Evolutionary conservation across 148 eudicot species (phyloP).

Genomic region (Silene conica): DNA sequence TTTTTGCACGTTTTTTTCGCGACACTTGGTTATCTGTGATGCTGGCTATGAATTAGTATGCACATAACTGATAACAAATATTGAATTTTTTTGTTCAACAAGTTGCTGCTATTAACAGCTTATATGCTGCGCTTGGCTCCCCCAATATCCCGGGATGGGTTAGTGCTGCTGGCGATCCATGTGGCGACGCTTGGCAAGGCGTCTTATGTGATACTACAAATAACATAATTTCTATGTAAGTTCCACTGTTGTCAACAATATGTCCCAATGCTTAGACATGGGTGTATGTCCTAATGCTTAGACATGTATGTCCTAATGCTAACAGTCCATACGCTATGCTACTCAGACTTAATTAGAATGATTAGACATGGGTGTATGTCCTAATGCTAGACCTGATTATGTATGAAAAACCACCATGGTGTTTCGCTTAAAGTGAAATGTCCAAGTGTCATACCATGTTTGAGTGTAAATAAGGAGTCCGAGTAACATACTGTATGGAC

Average conservation of each 20-base stretch:
- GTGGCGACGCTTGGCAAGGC: conserved; percentile 84
- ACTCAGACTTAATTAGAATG: no score
- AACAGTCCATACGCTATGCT: no score
- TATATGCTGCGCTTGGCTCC: conserved; percentile 70
- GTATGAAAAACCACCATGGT: no score
- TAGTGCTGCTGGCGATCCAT: conserved; percentile 78
- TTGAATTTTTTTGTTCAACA: conserved; percentile 15
- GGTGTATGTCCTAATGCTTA: no score
- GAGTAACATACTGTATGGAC: not conserved
- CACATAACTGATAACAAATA: conserved; percentile 8
- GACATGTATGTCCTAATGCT: no score
- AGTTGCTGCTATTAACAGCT: conserved; percentile 83
- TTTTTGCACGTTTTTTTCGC: not conserved
- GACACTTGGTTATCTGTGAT: not conserved
- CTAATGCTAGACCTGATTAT: no score
- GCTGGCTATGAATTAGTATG: not conserved
- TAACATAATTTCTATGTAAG: conserved; percentile 67
- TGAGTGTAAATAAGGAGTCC: not conserved
- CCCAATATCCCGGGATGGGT: conserved; percentile 83
- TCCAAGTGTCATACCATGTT: no score
- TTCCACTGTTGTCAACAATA: not conserved
- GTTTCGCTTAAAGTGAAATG: no score
- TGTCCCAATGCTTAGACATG: not conserved
- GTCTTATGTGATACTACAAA: conserved; percentile 48
- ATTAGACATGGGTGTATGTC: no score